Conservation (phyloP, 1,284 basidiomycete species). For the Cystobasidiaceae sp. region DNA sequence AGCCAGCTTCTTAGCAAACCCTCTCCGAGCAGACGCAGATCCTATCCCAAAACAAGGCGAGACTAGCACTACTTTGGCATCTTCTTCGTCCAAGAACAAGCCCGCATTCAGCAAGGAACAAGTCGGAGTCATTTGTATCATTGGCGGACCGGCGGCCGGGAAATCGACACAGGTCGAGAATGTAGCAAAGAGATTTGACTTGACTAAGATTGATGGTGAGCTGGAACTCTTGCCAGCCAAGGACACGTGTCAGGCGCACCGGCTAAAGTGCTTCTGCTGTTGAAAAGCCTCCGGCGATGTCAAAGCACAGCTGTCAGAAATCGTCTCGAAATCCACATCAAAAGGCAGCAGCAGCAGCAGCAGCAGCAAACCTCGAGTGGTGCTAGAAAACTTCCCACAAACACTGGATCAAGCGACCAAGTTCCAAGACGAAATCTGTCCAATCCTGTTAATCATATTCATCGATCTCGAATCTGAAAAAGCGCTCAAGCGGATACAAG, state of each 20-base stretch:
- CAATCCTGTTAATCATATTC: conserved; percentile 40
- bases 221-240: no score
- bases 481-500: conserved; percentile 33
- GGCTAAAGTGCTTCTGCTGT: no score
- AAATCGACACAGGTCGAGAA: conserved; percentile 39
- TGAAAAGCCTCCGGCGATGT: no score
- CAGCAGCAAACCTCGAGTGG: no score
- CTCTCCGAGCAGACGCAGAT: neutral
- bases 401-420: conserved; percentile 35
- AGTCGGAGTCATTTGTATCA: conserved; percentile 21
- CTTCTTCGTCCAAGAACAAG: no score
- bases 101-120: conserved; percentile 14
- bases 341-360: no score
- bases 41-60: neutral
- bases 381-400: conserved; percentile 39
- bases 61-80: no score
- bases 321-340: no score
- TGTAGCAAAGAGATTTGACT: conserved; percentile 34
- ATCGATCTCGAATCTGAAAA: conserved; percentile 38
- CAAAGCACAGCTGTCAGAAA: no score
- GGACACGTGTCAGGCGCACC: no score
- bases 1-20: neutral
- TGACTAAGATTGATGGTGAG: conserved; percentile 9
- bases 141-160: conserved; percentile 34
- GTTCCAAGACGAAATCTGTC: conserved; percentile 34